Evolutionary conservation across 305 asterid genomes (phyloP).

Genomic region (Fraxinus angustifolia): DNA sequence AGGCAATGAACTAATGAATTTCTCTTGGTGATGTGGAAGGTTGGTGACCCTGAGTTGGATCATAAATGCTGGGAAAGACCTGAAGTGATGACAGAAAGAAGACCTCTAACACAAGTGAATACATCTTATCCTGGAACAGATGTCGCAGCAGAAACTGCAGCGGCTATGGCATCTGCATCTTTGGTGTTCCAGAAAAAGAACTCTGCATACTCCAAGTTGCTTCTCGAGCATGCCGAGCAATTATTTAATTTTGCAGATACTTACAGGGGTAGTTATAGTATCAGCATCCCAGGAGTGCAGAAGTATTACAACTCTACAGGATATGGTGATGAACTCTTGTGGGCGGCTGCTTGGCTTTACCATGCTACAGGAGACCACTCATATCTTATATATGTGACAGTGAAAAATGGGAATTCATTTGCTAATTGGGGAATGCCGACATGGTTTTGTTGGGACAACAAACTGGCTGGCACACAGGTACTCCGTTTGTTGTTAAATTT

Average conservation of each 20-base stretch:
- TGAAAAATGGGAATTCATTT: conserved; percentile 34
- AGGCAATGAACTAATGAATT: not conserved
- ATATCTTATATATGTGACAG: conserved; percentile 39
- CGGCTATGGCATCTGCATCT: conserved; percentile 76
- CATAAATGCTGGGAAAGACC: conserved; percentile 76
- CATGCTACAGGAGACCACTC: conserved; percentile 50
- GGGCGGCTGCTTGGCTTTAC: conserved; percentile 85
- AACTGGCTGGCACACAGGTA: conserved; percentile 67
- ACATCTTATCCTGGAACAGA: conserved; percentile 60
- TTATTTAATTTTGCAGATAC: conserved; percentile 57
- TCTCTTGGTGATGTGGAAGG: conserved; percentile 28
- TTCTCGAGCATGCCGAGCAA: conserved; percentile 49
- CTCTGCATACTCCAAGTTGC: conserved; percentile 36
- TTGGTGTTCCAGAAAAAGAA: conserved; percentile 44
- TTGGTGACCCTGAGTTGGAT: conserved; percentile 62
- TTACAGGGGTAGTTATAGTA: conserved; percentile 50
- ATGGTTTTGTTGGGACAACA: conserved; percentile 68
- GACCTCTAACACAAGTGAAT: conserved; percentile 55
- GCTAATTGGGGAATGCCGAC: conserved; percentile 53
- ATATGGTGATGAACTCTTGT: conserved; percentile 66
- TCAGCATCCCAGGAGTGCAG: conserved; percentile 46
- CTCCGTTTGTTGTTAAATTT: not conserved
- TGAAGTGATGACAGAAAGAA: conserved; percentile 35
- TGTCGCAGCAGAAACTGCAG: conserved; percentile 75
- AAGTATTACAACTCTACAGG: conserved; percentile 56